Evolutionary conservation across 345 rosid genomes (phyloP).

Genomic region (Citrus hindsii): DNA sequence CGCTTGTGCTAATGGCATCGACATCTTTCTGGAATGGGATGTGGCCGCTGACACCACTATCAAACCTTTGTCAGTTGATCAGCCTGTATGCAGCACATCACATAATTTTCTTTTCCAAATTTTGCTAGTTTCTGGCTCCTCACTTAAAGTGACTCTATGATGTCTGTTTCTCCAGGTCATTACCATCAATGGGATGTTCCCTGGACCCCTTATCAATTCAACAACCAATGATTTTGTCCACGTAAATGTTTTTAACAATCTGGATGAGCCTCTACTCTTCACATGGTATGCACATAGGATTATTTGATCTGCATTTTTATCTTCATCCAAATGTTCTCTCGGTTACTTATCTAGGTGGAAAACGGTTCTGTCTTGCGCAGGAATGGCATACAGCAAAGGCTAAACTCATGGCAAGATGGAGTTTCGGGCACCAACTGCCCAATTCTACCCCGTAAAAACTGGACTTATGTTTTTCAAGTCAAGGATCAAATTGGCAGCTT

Average conservation of each 20-base stretch:
- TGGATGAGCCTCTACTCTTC: constrained; percentile 64
- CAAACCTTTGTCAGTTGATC: constrained; percentile 22
- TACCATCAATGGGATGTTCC: constrained; percentile 59
- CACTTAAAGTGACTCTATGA: not conserved
- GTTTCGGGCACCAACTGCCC: constrained; percentile 71
- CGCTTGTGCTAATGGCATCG: constrained; percentile 11
- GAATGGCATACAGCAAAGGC: constrained; percentile 60
- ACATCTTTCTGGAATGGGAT: constrained; percentile 48
- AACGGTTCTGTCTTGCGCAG: constrained; percentile 16
- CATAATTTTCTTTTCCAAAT: not conserved
- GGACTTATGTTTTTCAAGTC: constrained; percentile 53
- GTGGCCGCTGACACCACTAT: constrained; percentile 26
- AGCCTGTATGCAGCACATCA: constrained; percentile 26
- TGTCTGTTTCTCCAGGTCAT: constrained; percentile 32
- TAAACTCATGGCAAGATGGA: constrained; percentile 64
- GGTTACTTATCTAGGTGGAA: not conserved
- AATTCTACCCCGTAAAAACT: constrained; percentile 43
- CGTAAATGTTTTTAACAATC: constrained; percentile 47
- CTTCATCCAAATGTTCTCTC: not conserved
- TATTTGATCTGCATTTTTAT: not conserved
- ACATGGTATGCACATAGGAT: constrained; percentile 39
- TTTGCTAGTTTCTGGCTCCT: not conserved
- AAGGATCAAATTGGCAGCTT: constrained; percentile 63
- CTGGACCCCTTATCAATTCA: constrained; percentile 61
- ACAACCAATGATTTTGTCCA: constrained; percentile 47